Base-by-base conservation (phyloP, 2,329 filamentous ascomycete species). In the Lojkania enalia region DNA sequence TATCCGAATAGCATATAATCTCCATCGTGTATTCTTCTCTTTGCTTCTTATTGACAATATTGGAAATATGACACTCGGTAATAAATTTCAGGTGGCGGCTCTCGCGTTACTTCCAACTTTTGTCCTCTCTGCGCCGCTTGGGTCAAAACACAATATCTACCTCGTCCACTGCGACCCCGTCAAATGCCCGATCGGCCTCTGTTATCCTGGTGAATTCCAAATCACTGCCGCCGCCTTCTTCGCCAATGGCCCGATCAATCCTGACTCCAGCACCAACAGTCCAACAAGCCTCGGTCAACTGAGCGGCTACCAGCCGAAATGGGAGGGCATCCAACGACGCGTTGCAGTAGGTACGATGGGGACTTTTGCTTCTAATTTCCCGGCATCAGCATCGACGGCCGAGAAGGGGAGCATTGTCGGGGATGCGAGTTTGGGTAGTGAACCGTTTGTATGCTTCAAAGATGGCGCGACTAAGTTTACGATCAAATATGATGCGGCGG, bases 81-180 rank as follows among this genome's bases (percentile, higher is more conserved):
- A n/a, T n/a, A n/a, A n/a, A n/a, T n/a, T n/a, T n/a, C n/a, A n/a
- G n/a, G n/a, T n/a, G n/a, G n/a, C n/a, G n/a, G n/a, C n/a, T n/a
- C n/a, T n/a, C n/a, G n/a, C n/a, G n/a, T 37, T 52, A 13, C 18
- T 54, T 12, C 33, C 37, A 5, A 38, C 20, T 18, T 23, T 46
- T 20, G 29, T 36, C 5, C 23, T 31, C 9, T 20, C 44, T 32
- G 33, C 23, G 1, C 44, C 53, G 4, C 39, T 45, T 12, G 55
- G 55, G 30, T 58, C 53, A 32, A 56, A 54, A 32, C 48, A 58
- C 39, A 54, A 50, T 39, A 42, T 43, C 39, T 58, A 56, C 47
- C 51, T 58, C 27, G 31, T 42, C 15, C 35, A 27, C 13, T 58
- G 53, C 39, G 29, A 31, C 5, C 46, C 49, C 6, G 31, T 36